These are phyloP conservation scores for Xylariaceae sp. DNA, from an alignment of 2,329 filamentous ascomycete genomes.

Conservation along the genomic window DNA sequence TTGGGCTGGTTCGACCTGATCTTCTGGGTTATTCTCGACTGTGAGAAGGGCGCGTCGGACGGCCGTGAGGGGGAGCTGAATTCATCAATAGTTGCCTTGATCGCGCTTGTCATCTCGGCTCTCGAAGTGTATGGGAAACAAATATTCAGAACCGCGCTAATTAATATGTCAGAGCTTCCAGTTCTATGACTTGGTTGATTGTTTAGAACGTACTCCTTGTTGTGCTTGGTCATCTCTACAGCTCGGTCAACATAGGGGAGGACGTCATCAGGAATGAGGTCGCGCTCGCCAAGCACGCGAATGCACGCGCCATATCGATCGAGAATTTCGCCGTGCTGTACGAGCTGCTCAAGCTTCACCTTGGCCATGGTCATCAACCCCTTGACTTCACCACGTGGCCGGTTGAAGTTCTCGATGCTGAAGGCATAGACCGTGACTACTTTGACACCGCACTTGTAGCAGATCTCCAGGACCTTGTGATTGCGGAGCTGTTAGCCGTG, in stretches of 20 bases:
- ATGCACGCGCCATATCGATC: constrained; percentile 89
- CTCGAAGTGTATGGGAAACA: constrained; percentile 97
- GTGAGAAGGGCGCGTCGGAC: constrained; percentile 71
- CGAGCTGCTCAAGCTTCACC: constrained; percentile 84
- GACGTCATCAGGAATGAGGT: constrained; percentile 81
- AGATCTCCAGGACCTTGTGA: constrained; percentile 80
- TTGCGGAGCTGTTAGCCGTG: constrained; percentile 17
- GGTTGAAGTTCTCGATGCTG: constrained; percentile 98
- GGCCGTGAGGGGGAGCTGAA: constrained; percentile 69
- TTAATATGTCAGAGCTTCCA: constrained; percentile 1
- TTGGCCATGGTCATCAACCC: constrained; percentile 97
- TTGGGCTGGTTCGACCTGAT: constrained; percentile 65
- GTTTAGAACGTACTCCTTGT: constrained; percentile 57
- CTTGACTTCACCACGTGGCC: constrained; percentile 93
- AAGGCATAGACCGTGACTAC: constrained; percentile 98
- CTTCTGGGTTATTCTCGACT: constrained; percentile 79
- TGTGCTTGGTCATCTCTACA: constrained; percentile 79
- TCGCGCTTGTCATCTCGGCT: constrained; percentile 88
- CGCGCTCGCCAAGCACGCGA: constrained; percentile 76
- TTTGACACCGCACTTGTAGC: constrained; percentile 95
- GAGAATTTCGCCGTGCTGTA: constrained; percentile 86
- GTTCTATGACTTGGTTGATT: neutral
- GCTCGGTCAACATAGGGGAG: constrained; percentile 82
- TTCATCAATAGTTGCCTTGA: constrained; percentile 80
- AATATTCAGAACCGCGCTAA: constrained; percentile 68